Evolutionary conservation across 1,284 basidiomycete species (phyloP).

Genomic region (Anthracocystis panici-leucophaei): DNA sequence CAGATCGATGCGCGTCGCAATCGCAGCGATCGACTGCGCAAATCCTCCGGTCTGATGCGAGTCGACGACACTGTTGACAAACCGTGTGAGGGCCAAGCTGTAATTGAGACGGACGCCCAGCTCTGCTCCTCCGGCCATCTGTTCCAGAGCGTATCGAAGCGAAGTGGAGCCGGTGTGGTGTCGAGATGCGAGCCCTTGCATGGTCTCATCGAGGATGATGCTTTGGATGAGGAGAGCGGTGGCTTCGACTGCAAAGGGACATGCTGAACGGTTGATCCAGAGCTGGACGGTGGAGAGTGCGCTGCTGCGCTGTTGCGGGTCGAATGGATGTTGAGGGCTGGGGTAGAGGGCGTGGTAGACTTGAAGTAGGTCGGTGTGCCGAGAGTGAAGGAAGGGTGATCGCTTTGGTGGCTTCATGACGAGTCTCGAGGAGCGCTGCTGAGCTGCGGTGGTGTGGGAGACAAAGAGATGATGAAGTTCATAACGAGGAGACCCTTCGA

Average conservation of each 20-base stretch:
- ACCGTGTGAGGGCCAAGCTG: constrained; percentile 68
- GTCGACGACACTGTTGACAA: constrained; percentile 88
- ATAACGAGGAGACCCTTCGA: not conserved
- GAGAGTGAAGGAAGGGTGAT: constrained; percentile 46
- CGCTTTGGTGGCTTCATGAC: constrained; percentile 51
- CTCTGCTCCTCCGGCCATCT: constrained; percentile 44
- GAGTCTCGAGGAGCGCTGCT: not conserved
- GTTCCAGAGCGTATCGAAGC: constrained; percentile 35
- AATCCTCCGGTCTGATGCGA: constrained; percentile 83
- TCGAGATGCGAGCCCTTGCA: constrained; percentile 35
- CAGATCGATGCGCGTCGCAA: constrained; percentile 86
- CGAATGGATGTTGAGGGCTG: constrained; percentile 19
- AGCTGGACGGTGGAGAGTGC: constrained; percentile 54
- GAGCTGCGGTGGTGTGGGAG: not conserved
- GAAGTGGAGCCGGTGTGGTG: not conserved
- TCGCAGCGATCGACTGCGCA: constrained; percentile 88
- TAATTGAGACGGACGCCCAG: constrained; percentile 53
- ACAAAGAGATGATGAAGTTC: not conserved
- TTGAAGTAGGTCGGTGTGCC: constrained; percentile 42
- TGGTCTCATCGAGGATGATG: constrained; percentile 52
- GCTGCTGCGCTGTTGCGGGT: constrained; percentile 9
- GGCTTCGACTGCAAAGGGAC: constrained; percentile 65
- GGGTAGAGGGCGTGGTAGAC: constrained; percentile 52
- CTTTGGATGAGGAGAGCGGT: constrained; percentile 61
- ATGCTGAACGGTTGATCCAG: constrained; percentile 63